Evolutionary conservation across 2,329 filamentous ascomycete species (phyloP), one percentile per base, ranked within the genome.

Genomic region (Ambrosiella beaveri): DNA sequence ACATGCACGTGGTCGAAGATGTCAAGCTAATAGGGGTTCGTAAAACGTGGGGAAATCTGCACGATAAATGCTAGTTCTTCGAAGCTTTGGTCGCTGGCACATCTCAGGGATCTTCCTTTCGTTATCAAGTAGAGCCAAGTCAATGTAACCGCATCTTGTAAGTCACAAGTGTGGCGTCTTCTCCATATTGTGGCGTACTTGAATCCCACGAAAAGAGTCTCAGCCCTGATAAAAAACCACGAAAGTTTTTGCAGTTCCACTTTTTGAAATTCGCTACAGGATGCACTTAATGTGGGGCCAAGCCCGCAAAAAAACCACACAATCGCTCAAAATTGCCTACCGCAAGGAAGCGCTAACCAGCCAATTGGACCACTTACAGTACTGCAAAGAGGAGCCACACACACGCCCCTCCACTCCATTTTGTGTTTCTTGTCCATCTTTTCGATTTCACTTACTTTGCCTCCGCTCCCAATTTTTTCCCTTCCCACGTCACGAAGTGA

Each of bases 401-500:
- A 45, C 52, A 49, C 56, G 35, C 54, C 52, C 38, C 39, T 54
- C 38, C 52, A 54, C 57, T 55, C 47, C 57, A 57, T 59, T 59
- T 61, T 59, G 51, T 61, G 57, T 57, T 54, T 60, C 56, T 57
- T 53, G 47, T 56, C 54, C 40, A 57, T 60, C 57, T 59, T 61
- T 63, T 60, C 56, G 57, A 55, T 11, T 36, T 57, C 38, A 61
- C 59, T 39, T 58, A 61, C 58, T 51, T 56, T 61, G 59, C 56
- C 56, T 61, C 59, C 40, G 55, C 47, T 61, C 56, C 59, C 56
- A 57, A 58, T 61, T 61, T 61, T 60, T 61, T 57, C 57, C 57
- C 52, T 57, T 61, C 54, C 57, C 59, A 59, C 56, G 52, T 58
- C 52, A 56, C 52, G 57, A 66, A 66, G 65, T 61, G 59, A 61